A percentile compares a stretch with the other conserved stretches of the same genome.
Evolutionary conservation across 495 filamentous ascomycete genomes (phyloP).

Genomic region (Penicillium paradoxum): DNA sequence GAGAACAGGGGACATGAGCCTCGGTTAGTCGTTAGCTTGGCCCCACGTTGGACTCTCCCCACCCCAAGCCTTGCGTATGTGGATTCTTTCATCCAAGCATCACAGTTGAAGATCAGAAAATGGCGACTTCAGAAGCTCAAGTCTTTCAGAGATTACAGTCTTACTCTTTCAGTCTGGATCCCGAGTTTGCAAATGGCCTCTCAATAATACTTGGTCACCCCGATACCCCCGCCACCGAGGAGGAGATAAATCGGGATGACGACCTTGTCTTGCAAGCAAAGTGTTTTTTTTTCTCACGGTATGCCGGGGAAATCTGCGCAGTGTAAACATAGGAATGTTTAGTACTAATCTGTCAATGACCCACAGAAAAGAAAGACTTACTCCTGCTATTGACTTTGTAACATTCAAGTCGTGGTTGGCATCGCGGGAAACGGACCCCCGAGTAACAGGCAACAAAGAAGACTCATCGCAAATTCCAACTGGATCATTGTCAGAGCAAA

Average conservation of each 20-base stretch:
- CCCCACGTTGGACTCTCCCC: conserved; percentile 12
- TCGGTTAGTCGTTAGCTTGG: conserved; percentile 1
- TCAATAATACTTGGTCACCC: conserved; percentile 45
- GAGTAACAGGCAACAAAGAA: neutral
- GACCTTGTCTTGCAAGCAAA: conserved; percentile 47
- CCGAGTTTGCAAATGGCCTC: conserved; percentile 47
- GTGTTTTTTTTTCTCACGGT: conserved; percentile 52
- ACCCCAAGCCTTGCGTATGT: neutral
- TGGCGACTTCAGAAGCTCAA: neutral
- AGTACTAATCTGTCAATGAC: neutral
- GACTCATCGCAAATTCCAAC: neutral
- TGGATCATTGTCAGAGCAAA: neutral
- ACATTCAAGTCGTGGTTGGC: conserved; percentile 42
- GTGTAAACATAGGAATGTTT: neutral
- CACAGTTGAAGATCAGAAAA: neutral
- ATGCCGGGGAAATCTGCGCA: neutral
- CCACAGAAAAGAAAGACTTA: conserved; percentile 38
- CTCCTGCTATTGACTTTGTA: conserved; percentile 33
- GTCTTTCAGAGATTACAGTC: conserved; percentile 26
- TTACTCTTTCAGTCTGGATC: conserved; percentile 40
- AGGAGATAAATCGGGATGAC: conserved; percentile 38
- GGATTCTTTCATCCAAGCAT: neutral
- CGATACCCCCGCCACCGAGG: conserved; percentile 34
- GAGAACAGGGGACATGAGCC: conserved; percentile 1
- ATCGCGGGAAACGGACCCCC: conserved; percentile 8